Evolutionary conservation across 441 rosid genomes (phyloP), one percentile per base, ranked within the genome.

Genomic region (Erodium moschatum): DNA sequence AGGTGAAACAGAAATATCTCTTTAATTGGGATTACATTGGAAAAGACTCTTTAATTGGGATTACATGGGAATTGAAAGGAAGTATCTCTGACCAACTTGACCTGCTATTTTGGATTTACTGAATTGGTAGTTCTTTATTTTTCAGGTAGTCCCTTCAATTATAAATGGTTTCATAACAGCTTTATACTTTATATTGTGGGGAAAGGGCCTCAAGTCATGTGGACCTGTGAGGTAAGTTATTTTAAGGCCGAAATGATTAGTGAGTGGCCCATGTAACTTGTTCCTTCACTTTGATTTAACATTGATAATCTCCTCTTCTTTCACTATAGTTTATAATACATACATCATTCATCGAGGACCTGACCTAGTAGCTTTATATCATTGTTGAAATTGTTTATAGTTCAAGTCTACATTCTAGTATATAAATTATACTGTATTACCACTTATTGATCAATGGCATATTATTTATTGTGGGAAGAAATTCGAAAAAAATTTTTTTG

Each of bases 151-250:
- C 67, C 98, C 96, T 48, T 93, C 97, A 35, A 80, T 91, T 72
- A 89, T 93, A 66, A 93, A 91, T 64, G 98, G 98, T 66, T 86
- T 80, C 68, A 86, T 93, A 80, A 91, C 96, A 52, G 95, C 96
- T 78, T 73, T 89, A 16, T 93, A 89, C 87, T 93, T 91, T 81
- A 77, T 89, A 78, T 77, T 91, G 79, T 93, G 97, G 97, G 96
- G 90, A 77, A 93, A 85, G 77, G 98, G 97, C 38, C 83, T 91
- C 69, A 85, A 83, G 79, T 84, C 86, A 44, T 93, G 98, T 79
- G 97, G 98, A 77, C 98, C 98, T 3, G 79, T 85, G 31, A 89
- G 98, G 98, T 93, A 83, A 40, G 75, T 68, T 67, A 65, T 70
- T 64, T 70, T n/a, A 42, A 11, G 31, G 3, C 3, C 31, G 31